A percentile compares a stretch with the other conserved stretches of the same genome.
phyloP scores from a whole-genome alignment of 2,329 filamentous ascomycete species.

The Hymenoscyphus albidus region DNA sequence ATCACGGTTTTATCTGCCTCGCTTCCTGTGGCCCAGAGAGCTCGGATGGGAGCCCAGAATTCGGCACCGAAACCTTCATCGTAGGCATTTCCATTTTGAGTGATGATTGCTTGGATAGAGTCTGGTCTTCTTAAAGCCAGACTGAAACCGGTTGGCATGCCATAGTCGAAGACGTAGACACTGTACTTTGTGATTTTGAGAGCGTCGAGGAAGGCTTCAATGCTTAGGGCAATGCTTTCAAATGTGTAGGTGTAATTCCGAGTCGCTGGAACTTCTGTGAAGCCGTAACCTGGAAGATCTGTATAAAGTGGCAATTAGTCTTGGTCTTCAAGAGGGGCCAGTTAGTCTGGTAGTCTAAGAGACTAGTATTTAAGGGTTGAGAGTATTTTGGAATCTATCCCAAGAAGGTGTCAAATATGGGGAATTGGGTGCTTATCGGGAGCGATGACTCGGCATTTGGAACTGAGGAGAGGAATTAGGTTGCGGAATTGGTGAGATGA shows the following conservation, averaged over 20 bases:
- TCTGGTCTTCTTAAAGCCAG: constrained; percentile 48
- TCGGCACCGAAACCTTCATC: constrained; percentile 45
- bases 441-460: constrained; percentile 44
- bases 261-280: constrained; percentile 46
- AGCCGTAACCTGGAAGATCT: constrained; percentile 58
- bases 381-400: too few species aligned
- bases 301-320: too few species aligned
- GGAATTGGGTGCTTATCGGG: constrained; percentile 32
- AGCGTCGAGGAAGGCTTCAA: constrained; percentile 46
- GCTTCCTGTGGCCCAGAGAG: constrained; percentile 21
- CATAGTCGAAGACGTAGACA: constrained; percentile 62
- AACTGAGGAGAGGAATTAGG: constrained; percentile 40
- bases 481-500: constrained; percentile 44
- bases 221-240: constrained; percentile 45
- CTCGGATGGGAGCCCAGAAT: constrained; percentile 25
- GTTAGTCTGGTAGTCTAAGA: too few species aligned
- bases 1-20: constrained; percentile 17
- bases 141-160: constrained; percentile 52
- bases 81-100: constrained; percentile 61
- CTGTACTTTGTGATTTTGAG: constrained; percentile 47
- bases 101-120: constrained; percentile 49
- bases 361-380: too few species aligned
- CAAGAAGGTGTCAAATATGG: too few species aligned
- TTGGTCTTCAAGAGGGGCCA: too few species aligned
- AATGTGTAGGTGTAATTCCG: constrained; percentile 54